These are phyloP conservation scores for Aleurites moluccanus DNA, from an alignment of 441 rosid species.

Conservation along the genomic window DNA sequence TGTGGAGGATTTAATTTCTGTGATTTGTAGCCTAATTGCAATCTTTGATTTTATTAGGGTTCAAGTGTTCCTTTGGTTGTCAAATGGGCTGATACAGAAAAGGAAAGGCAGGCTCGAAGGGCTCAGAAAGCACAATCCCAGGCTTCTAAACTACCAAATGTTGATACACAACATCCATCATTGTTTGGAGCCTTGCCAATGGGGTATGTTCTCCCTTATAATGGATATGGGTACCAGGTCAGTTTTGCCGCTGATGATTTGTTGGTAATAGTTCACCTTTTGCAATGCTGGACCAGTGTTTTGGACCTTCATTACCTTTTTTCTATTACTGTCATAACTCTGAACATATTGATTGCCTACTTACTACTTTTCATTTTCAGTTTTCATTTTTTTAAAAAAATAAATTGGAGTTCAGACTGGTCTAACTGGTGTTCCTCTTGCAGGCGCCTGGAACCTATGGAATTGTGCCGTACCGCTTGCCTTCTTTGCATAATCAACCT, in stretches of 20 bases:
- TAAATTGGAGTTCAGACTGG: slow-evolving; percentile 16
- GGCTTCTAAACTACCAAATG: slow-evolving; percentile 51
- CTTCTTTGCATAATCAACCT: slow-evolving; percentile 84
- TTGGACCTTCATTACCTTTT: slow-evolving; percentile 7
- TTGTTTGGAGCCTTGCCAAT: slow-evolving; percentile 88
- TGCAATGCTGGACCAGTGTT: background rate
- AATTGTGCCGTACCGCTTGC: slow-evolving; percentile 78
- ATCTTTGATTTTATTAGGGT: slow-evolving; percentile 58
- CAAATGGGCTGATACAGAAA: slow-evolving; percentile 99
- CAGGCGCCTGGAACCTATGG: slow-evolving; percentile 94
- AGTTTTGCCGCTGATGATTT: slow-evolving; percentile 19
- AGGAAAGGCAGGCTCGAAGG: slow-evolving; percentile 94
- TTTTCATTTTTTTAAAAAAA: background rate
- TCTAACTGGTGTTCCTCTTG: slow-evolving; percentile 26
- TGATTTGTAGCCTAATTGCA: slow-evolving; percentile 28
- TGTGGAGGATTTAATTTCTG: slow-evolving; percentile 3
- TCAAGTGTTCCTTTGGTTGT: slow-evolving; percentile 95
- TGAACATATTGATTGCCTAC: background rate
- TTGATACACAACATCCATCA: slow-evolving; percentile 84
- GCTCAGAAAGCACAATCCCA: slow-evolving; percentile 86
- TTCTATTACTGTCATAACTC: background rate
- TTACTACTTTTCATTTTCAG: background rate
- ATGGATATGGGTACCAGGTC: slow-evolving; percentile 96
- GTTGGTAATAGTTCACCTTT: background rate
- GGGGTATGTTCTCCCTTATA: slow-evolving; percentile 79